Evolutionary conservation across 1,139 yeast genomes (phyloP).

Genomic region (Arxiozyma bovina): DNA sequence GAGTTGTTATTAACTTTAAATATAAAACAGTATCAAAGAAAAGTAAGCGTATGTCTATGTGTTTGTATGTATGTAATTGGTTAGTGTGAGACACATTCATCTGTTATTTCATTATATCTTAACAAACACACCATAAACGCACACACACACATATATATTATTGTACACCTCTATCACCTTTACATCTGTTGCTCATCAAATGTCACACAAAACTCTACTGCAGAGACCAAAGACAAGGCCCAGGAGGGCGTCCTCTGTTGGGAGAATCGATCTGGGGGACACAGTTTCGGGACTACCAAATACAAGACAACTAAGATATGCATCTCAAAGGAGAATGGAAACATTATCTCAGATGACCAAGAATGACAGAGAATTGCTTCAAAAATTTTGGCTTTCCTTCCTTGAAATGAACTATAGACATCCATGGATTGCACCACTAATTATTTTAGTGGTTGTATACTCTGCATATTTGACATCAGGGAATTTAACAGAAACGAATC

Average conservation of each 20-base stretch:
- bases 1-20: too few species aligned
- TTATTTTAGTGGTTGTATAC: constrained; percentile 37
- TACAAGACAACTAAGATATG: constrained; percentile 19
- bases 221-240: constrained; percentile 6
- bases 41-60: too few species aligned
- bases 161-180: background rate
- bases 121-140: background rate
- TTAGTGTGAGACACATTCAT: too few species aligned
- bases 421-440: constrained; percentile 70
- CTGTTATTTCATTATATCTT: too few species aligned
- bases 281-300: constrained; percentile 26
- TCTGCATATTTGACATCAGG: constrained; percentile 43
- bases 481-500: constrained; percentile 47
- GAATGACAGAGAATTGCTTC: constrained; percentile 21
- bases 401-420: constrained; percentile 56
- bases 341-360: constrained; percentile 16
- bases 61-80: too few species aligned
- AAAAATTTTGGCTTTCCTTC: constrained; percentile 46
- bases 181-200: background rate
- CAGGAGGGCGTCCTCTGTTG: constrained; percentile 30
- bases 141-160: too few species aligned
- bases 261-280: constrained; percentile 30
- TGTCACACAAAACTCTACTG: background rate
- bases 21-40: too few species aligned
- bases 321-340: constrained; percentile 20